Conservation (phyloP, 176 grass and related monocot species). For the bread wheat (Triticum aestivum) region DNA sequence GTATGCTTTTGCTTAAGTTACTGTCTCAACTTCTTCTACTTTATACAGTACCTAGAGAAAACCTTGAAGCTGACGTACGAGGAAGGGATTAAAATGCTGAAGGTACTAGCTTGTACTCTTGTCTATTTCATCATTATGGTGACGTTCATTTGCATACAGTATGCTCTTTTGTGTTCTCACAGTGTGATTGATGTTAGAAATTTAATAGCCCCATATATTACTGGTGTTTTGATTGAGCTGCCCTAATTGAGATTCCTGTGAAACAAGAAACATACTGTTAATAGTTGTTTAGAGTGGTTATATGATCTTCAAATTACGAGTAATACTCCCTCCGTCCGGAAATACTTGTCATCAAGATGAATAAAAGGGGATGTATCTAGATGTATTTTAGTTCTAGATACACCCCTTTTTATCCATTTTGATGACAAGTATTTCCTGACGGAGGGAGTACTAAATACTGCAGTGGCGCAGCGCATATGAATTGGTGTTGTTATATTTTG, state of each 20-base stretch:
- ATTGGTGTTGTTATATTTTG: background rate
- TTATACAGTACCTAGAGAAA: slow-evolving; percentile 76
- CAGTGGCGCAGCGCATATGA: background rate
- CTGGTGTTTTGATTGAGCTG: background rate
- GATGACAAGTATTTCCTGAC: too few species aligned
- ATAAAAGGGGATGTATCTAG: too few species aligned
- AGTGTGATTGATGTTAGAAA: background rate
- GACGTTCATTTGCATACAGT: background rate
- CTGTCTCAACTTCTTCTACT: slow-evolving; percentile 30
- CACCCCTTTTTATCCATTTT: too few species aligned
- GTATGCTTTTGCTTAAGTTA: background rate
- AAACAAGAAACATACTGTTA: background rate
- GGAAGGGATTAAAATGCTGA: slow-evolving; percentile 88
- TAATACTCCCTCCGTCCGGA: background rate
- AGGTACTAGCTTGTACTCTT: slow-evolving; percentile 46
- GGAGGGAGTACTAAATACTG: background rate
- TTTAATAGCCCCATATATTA: background rate
- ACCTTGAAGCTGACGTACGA: slow-evolving; percentile 80
- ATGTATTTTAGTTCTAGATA: too few species aligned
- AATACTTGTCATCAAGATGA: too few species aligned
- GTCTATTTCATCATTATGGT: background rate
- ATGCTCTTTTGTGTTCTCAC: background rate
- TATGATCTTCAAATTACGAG: background rate
- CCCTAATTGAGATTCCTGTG: background rate
- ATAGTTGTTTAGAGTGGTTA: background rate